A percentile compares a stretch with the other conserved stretches of the same genome.
Conservation (phyloP, 176 grass and related monocot genomes). For the Elymus sibiricus region DNA sequence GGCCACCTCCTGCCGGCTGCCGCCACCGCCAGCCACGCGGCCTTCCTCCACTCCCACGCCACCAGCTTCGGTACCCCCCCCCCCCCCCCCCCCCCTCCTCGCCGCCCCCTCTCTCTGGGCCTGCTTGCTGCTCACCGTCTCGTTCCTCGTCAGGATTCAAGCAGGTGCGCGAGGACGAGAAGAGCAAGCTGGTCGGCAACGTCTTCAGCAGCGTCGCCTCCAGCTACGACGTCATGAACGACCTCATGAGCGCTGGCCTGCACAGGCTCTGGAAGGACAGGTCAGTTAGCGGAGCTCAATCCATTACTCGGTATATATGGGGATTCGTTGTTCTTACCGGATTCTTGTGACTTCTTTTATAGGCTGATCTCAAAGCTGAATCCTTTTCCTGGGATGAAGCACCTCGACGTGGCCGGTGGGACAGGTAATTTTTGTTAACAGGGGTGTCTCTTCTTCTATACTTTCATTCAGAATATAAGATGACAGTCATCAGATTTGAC, state of each 20-base stretch:
- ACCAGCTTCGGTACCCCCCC: slow-evolving; percentile 61
- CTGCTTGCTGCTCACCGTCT: background rate
- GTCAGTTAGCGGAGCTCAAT: background rate
- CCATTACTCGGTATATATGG: background rate
- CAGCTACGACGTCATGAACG: slow-evolving; percentile 94
- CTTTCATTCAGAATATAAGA: background rate
- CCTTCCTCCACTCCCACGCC: slow-evolving; percentile 79
- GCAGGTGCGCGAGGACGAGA: slow-evolving; percentile 77
- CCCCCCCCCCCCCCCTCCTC: too few species aligned
- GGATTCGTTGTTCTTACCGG: background rate
- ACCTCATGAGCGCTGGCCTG: slow-evolving; percentile 82
- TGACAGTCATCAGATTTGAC: background rate
- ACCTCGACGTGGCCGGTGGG: slow-evolving; percentile 92
- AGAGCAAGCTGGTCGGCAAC: slow-evolving; percentile 83
- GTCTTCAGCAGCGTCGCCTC: slow-evolving; percentile 90
- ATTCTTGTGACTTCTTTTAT: background rate
- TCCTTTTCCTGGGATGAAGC: slow-evolving; percentile 95
- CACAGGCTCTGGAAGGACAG: slow-evolving; percentile 95
- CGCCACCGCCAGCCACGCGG: background rate
- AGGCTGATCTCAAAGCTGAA: slow-evolving; percentile 76
- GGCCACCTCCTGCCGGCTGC: background rate
- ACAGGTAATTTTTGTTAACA: slow-evolving; percentile 41
- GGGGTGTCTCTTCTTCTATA: background rate
- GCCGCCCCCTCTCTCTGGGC: background rate
- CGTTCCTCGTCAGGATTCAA: slow-evolving; percentile 54